phyloP scores from a whole-genome alignment of 2,329 filamentous ascomycete species.

The Aureobasidium sp. region DNA sequence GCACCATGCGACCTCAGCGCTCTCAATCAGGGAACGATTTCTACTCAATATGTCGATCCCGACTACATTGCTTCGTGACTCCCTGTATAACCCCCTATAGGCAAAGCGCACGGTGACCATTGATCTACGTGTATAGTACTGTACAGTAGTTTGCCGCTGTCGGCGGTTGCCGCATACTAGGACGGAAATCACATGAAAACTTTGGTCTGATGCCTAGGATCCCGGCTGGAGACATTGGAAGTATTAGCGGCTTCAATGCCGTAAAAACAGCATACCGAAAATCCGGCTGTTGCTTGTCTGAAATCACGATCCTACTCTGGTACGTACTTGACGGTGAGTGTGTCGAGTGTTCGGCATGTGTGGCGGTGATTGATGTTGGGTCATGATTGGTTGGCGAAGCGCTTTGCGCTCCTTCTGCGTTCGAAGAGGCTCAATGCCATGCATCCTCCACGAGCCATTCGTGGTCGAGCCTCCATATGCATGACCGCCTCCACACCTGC shows the following conservation, averaged over 20 bases:
- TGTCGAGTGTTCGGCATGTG: background rate
- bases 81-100: no score
- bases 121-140: background rate
- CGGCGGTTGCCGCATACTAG: background rate
- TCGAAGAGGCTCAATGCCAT: background rate
- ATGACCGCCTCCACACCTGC: background rate
- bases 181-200: no score
- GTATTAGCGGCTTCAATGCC: background rate
- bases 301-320: background rate
- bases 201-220: background rate
- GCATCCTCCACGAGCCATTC: background rate
- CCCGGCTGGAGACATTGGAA: background rate
- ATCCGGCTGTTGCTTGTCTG: background rate
- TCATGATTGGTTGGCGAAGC: background rate
- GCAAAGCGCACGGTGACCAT: background rate
- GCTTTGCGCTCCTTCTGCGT: background rate
- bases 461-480: background rate
- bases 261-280: background rate
- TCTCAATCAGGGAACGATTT: background rate
- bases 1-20: background rate
- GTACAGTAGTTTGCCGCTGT: background rate
- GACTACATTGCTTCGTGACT: background rate
- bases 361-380: background rate
- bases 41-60: no score
- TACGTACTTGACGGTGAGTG: background rate